phyloP scores from a whole-genome alignment of 1,284 basidiomycete species.

The Cutaneotrichosporon sp. region DNA sequence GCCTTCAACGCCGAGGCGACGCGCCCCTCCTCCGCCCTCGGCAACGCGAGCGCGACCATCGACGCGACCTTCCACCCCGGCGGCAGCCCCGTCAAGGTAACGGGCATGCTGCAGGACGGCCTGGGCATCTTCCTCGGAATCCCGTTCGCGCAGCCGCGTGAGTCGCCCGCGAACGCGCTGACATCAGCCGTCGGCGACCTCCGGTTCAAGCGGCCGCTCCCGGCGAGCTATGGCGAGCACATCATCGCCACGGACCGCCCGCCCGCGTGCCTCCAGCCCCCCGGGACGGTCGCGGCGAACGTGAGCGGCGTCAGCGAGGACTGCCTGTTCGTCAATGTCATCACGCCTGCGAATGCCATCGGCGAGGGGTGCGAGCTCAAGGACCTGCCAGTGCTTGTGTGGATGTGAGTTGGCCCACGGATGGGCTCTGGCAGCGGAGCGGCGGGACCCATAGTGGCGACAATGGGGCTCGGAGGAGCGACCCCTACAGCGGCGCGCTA shows the following conservation, averaged over 20 bases:
- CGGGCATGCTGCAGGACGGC: background rate
- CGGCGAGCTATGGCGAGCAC: slow-evolving; percentile 28
- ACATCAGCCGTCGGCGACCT: slow-evolving; percentile 55
- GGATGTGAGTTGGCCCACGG: slow-evolving; percentile 27
- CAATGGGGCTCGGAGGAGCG: too few species aligned
- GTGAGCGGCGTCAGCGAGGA: slow-evolving; percentile 44
- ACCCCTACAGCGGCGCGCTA: too few species aligned
- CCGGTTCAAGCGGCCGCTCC: slow-evolving; percentile 54
- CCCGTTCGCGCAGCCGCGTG: slow-evolving; percentile 19
- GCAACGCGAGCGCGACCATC: background rate
- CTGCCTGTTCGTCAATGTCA: slow-evolving; percentile 55
- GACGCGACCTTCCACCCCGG: background rate
- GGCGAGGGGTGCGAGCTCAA: background rate
- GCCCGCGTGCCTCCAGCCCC: slow-evolving; percentile 41
- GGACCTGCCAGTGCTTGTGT: slow-evolving; percentile 47
- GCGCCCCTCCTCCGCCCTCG: background rate
- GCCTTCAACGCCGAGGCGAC: background rate
- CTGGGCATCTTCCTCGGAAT: slow-evolving; percentile 17
- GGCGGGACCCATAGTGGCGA: too few species aligned
- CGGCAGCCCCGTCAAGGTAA: background rate
- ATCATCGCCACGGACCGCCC: slow-evolving; percentile 29
- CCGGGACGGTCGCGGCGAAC: slow-evolving; percentile 18
- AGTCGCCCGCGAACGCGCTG: slow-evolving; percentile 8
- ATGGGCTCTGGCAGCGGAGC: too few species aligned
- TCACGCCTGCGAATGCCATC: slow-evolving; percentile 23